These are phyloP conservation scores for Cystobasidium onofrii DNA, from an alignment of 768 basidiomycete genomes.

Conservation along the genomic window DNA sequence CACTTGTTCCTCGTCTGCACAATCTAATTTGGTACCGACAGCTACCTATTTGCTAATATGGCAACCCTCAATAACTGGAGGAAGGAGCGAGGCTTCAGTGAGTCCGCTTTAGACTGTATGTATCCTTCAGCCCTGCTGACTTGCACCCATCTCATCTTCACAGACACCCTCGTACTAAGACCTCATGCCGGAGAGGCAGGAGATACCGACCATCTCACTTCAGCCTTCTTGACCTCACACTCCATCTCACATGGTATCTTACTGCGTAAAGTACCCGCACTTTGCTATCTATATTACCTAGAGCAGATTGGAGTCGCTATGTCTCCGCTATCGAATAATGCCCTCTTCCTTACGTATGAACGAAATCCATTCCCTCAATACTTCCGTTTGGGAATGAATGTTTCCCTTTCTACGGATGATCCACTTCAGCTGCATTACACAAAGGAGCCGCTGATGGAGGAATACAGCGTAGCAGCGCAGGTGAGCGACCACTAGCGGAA, in stretches of 20 bases:
- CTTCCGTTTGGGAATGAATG: conserved; percentile 86
- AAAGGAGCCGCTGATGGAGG: conserved; percentile 92
- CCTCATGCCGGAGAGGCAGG: conserved; percentile 98
- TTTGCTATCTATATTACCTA: conserved; percentile 95
- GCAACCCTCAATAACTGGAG: conserved; percentile 92
- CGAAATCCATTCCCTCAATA: conserved; percentile 94
- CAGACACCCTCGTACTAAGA: conserved; percentile 91
- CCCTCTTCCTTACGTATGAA: conserved; percentile 91
- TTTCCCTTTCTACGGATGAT: conserved; percentile 91
- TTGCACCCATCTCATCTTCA: neutral
- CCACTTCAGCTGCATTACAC: conserved; percentile 98
- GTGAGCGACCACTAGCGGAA: conserved; percentile 48
- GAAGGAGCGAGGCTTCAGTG: conserved; percentile 78
- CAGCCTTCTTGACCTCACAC: conserved; percentile 90
- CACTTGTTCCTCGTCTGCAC: neutral
- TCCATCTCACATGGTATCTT: conserved; percentile 99
- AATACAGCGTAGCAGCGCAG: conserved; percentile 96
- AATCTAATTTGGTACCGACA: conserved; percentile 66
- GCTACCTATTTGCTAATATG: conserved; percentile 97
- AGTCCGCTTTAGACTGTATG: conserved; percentile 39
- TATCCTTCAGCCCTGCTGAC: neutral
- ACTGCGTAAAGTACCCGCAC: conserved; percentile 89
- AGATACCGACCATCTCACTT: conserved; percentile 92
- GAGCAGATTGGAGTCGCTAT: conserved; percentile 83
- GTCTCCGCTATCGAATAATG: conserved; percentile 97